A percentile compares a stretch with the other conserved stretches of the same genome.
Conservation (phyloP, 2,329 filamentous ascomycete genomes). For the Neonectria magnoliae region DNA sequence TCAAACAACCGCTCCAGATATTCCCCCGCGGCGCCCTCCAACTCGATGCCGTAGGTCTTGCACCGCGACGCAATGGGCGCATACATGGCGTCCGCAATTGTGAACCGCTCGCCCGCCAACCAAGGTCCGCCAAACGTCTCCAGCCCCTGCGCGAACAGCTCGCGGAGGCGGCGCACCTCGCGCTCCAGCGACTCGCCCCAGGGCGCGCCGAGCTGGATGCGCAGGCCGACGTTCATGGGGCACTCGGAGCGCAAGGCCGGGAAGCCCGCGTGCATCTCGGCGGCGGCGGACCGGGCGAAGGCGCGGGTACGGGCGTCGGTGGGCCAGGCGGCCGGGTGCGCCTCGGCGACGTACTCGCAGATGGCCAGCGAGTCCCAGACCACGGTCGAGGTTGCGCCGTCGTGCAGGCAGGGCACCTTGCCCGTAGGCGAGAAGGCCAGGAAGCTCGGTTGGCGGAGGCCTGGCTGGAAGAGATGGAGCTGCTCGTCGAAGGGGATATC, state of each 20-base stretch:
- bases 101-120: constrained; percentile 51
- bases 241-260: constrained; percentile 53
- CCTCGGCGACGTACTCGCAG: constrained; percentile 57
- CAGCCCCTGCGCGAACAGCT: constrained; percentile 52
- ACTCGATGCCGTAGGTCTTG: constrained; percentile 50
- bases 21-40: constrained; percentile 43
- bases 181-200: constrained; percentile 44
- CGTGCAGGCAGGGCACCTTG: constrained; percentile 55
- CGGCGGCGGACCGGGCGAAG: constrained; percentile 55
- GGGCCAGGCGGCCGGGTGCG: constrained; percentile 55
- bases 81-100: constrained; percentile 54
- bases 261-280: constrained; percentile 60
- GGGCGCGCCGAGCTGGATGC: constrained; percentile 45
- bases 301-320: constrained; percentile 50
- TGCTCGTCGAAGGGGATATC: constrained; percentile 54
- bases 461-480: constrained; percentile 47
- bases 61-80: constrained; percentile 53
- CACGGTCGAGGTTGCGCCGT: constrained; percentile 42
- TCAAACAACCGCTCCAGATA: constrained; percentile 49
- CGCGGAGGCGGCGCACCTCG: constrained; percentile 50
- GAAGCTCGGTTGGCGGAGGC: constrained; percentile 42
- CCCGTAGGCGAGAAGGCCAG: constrained; percentile 52
- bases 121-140: constrained; percentile 54
- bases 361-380: constrained; percentile 62
- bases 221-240: constrained; percentile 53